Evolutionary conservation across 2,329 filamentous ascomycete genomes (phyloP).

Genomic region (Ambrosiella beaveri): DNA sequence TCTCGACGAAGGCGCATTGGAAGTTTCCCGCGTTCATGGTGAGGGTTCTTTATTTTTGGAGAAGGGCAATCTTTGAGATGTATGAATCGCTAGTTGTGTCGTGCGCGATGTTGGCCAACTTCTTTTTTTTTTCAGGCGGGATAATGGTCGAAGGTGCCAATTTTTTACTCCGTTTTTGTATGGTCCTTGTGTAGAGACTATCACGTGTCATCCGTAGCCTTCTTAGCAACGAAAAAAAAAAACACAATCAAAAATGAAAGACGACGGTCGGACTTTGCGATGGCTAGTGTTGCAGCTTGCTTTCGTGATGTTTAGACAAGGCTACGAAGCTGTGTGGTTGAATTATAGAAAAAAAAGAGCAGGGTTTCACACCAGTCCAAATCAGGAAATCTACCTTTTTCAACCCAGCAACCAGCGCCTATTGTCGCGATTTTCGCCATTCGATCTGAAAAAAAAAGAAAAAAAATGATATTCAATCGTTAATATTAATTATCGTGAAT

Average conservation of each 20-base stretch:
- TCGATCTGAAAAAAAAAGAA: background rate
- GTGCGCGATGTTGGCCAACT: too few species aligned
- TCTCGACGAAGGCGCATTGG: conserved; percentile 67
- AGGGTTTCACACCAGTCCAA: conserved; percentile 14
- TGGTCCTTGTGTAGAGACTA: background rate
- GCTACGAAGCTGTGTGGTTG: background rate
- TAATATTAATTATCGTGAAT: background rate
- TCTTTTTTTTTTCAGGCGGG: conserved; percentile 17
- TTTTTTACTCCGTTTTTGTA: background rate
- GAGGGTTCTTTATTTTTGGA: conserved; percentile 15
- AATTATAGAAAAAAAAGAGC: conserved; percentile 8
- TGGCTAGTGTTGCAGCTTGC: background rate
- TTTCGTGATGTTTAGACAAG: conserved; percentile 11
- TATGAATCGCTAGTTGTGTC: too few species aligned
- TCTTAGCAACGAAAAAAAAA: background rate
- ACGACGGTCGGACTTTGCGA: background rate
- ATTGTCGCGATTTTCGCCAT: background rate
- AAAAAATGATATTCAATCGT: background rate
- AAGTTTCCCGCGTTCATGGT: conserved; percentile 48
- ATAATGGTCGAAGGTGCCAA: too few species aligned
- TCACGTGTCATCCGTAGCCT: background rate
- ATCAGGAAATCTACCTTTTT: conserved; percentile 14
- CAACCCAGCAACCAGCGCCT: background rate
- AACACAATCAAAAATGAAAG: conserved; percentile 1
- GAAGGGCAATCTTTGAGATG: too few species aligned